phyloP scores from a whole-genome alignment of 441 rosid species.

The Erodium trifolium region DNA sequence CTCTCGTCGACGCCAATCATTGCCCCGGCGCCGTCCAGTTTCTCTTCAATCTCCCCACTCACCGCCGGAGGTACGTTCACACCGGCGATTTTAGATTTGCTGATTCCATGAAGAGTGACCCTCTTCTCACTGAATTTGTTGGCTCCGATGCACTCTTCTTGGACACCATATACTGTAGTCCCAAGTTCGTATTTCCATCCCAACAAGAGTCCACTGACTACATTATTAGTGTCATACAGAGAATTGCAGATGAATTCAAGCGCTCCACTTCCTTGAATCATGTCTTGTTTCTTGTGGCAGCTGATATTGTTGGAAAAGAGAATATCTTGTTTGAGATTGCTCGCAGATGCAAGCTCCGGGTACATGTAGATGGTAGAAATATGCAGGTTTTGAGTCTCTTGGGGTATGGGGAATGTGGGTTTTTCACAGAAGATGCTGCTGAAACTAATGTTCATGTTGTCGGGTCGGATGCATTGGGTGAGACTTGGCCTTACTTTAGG shows the following conservation, averaged over 20 bases:
- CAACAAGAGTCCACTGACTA: constrained; percentile 73
- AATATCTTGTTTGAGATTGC: constrained; percentile 63
- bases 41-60: constrained; percentile 41
- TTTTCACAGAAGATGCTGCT: constrained; percentile 48
- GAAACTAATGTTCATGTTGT: constrained; percentile 78
- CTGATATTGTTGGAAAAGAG: constrained; percentile 85
- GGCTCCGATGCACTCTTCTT: constrained; percentile 68
- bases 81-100: constrained; percentile 75
- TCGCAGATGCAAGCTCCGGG: constrained; percentile 45
- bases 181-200: constrained; percentile 57
- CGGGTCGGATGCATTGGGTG: constrained; percentile 85
- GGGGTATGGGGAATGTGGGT: constrained; percentile 45
- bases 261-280: constrained; percentile 2
- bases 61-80: constrained; percentile 52
- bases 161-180: constrained; percentile 82
- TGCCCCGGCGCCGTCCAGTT: constrained; percentile 90
- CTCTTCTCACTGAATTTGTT: constrained; percentile 34
- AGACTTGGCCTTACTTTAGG: constrained; percentile 86
- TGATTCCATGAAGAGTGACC: constrained; percentile 42
- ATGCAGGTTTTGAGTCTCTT: constrained; percentile 49
- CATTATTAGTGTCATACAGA: constrained; percentile 47
- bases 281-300: constrained; percentile 77
- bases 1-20: constrained; percentile 65
- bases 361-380: constrained; percentile 60
- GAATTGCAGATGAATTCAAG: constrained; percentile 28